Evolutionary conservation across 805 yeast species (phyloP), one percentile per base, ranked within the genome.

Genomic region (Teunomyces aglyptinius): DNA sequence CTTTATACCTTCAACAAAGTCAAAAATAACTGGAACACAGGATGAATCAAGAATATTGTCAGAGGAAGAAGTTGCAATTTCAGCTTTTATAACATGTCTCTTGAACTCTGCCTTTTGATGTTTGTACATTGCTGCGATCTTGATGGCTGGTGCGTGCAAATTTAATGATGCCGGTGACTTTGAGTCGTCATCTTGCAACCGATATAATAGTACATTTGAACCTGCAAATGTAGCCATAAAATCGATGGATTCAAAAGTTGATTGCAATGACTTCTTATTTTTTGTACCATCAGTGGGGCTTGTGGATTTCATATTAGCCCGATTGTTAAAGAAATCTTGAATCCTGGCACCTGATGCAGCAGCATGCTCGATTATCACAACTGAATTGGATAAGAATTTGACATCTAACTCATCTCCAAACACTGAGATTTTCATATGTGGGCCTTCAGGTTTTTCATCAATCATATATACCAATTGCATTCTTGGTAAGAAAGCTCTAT

Each of bases 21-120:
- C 94, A 35, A 72, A 61, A 2, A 89, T 57, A 4, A 88, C 84
- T 0, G 96, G 96, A 29, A 89, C 89, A 63, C 96, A 89, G 0
- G 82, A 70, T 0, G 96, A 80, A 47, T 78, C 77, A 3, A 94
- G 56, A 0, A 75, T 76, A 57, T 94, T 94, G 42, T 80, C 81
- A 0, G 97, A 87, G 1, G 88, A 75, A 13, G 87, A 78, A 8
- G 87, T 81, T 7, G 75, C 63, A 1, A 85, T 69, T 47, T 85
- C 86, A 22, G 77, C 63, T 16, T 74, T 69, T 18, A 83, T 54
- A 19, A 51, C 58, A 54, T 78, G 86, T 41, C 71, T 75, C 44
- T 71, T 73, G 0, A 49, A 34, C 0, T 68, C 70, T 6, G 43
- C 26, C 31, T 67, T 67, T 13, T 56, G 48, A 51, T 73, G 76